These are phyloP conservation scores for Graphiopsis chlorocephala DNA, from an alignment of 2,329 filamentous ascomycete species.

Conservation along the genomic window DNA sequence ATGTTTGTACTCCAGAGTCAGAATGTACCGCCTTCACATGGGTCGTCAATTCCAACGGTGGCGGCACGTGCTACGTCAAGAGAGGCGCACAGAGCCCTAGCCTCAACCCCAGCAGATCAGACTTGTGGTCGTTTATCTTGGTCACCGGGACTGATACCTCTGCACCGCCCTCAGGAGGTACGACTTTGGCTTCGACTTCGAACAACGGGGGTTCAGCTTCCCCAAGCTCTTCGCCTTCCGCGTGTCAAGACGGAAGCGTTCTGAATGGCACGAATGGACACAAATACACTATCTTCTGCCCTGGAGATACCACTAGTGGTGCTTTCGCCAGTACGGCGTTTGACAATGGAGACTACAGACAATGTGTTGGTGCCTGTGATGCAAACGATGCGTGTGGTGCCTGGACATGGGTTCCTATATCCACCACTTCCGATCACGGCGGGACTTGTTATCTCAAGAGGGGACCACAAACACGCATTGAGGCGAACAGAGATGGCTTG, in stretches of 20 bases:
- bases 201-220: neutral
- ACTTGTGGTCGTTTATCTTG: neutral
- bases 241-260: neutral
- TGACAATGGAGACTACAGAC: constrained; percentile 17
- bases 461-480: neutral
- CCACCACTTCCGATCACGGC: neutral
- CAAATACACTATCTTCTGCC: neutral
- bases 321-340: neutral
- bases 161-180: neutral
- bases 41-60: neutral
- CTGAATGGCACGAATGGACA: neutral
- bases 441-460: neutral
- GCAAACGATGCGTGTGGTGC: constrained; percentile 17
- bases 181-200: neutral
- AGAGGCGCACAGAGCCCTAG: neutral
- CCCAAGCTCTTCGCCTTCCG: neutral
- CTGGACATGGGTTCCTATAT: constrained; percentile 8
- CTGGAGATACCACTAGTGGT: neutral
- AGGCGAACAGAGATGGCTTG: neutral
- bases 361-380: constrained; percentile 23
- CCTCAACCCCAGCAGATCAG: neutral
- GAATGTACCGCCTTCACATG: neutral
- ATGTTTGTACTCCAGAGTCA: neutral
- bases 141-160: neutral
- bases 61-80: constrained; percentile 15